Evolutionary conservation across 225 moss, liverwort and hornwort species (phyloP).

Genomic region (Rhytidiadelphus loreus): DNA sequence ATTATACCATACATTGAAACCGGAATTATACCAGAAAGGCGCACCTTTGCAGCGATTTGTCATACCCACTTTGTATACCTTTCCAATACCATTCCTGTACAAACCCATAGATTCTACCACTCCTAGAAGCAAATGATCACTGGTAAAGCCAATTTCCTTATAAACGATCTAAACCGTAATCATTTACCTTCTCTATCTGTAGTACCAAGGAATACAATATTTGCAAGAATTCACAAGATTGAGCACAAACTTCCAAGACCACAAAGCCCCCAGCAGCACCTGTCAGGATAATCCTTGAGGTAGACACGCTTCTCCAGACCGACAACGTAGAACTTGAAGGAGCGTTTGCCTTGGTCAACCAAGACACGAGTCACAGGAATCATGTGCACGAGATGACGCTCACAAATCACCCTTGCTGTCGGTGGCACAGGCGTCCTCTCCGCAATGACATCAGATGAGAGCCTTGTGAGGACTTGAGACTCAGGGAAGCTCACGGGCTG

Average conservation of each 20-base stretch:
- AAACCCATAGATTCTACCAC: background rate
- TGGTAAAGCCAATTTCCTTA: background rate
- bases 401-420: slow-evolving; percentile 65
- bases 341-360: slow-evolving; percentile 41
- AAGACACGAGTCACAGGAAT: slow-evolving; percentile 69
- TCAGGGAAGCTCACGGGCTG: slow-evolving; percentile 65
- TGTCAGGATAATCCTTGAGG: slow-evolving; percentile 67
- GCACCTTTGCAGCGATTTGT: background rate
- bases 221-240: slow-evolving; percentile 20
- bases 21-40: background rate
- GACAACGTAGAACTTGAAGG: slow-evolving; percentile 78
- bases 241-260: slow-evolving; percentile 45
- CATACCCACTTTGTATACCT: background rate
- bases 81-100: background rate
- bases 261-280: slow-evolving; percentile 64
- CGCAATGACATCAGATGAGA: slow-evolving; percentile 60
- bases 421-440: slow-evolving; percentile 52
- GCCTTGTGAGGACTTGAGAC: slow-evolving; percentile 66
- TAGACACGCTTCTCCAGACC: slow-evolving; percentile 71
- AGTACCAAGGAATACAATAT: background rate
- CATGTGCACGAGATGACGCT: slow-evolving; percentile 78
- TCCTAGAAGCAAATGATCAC: background rate
- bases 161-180: background rate
- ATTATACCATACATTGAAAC: background rate
- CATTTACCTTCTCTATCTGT: background rate